These are phyloP conservation scores for Apium graveolens DNA, from an alignment of 129 eudicot genomes.

Conservation along the genomic window DNA sequence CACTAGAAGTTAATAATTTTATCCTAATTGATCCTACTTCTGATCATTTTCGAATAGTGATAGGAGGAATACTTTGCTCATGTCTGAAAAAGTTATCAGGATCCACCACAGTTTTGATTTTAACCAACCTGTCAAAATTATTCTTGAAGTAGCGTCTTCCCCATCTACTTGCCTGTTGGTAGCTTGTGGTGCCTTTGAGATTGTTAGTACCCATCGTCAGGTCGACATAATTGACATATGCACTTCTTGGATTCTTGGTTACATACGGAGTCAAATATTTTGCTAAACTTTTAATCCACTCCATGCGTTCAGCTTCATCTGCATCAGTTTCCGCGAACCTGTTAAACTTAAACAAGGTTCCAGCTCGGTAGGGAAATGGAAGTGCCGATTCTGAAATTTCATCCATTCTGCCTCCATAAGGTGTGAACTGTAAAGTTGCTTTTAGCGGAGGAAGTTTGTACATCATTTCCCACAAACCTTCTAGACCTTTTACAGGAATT, in stretches of 20 bases:
- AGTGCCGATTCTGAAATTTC: background rate
- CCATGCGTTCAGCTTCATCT: background rate
- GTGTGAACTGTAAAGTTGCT: background rate
- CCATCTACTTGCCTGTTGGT: background rate
- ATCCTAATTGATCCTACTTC: too few relatives aligned
- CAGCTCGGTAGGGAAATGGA: background rate
- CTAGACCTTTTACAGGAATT: background rate
- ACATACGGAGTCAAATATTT: background rate
- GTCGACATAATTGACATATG: background rate
- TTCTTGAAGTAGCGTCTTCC: background rate
- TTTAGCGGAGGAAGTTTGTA: background rate
- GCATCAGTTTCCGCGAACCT: background rate
- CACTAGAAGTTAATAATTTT: too few relatives aligned
- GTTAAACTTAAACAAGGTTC: background rate
- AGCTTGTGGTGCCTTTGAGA: background rate
- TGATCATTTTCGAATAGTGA: background rate
- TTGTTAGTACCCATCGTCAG: background rate
- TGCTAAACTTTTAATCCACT: background rate
- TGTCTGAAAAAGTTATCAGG: background rate
- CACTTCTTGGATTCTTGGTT: background rate
- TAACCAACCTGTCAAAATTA: background rate
- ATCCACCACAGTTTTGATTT: background rate
- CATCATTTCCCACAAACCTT: background rate
- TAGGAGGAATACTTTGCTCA: background rate
- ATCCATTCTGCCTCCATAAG: background rate